Evolutionary conservation across 1,284 basidiomycete species (phyloP).

Genomic region (Somion occarium): DNA sequence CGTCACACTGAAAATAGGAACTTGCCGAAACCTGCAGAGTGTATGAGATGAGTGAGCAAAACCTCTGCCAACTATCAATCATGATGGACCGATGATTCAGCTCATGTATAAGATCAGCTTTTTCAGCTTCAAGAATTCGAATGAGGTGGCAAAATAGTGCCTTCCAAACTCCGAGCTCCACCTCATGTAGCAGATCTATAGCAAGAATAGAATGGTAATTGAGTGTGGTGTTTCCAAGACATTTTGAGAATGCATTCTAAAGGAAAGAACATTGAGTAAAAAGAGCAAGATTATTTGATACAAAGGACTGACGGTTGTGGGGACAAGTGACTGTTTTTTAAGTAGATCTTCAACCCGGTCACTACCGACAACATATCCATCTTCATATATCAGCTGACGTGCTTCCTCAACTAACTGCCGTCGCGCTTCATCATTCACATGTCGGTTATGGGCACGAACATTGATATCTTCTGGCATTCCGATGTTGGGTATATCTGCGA

Average conservation of each 20-base stretch:
- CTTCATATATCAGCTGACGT: background rate
- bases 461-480: background rate
- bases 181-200: conserved; percentile 24
- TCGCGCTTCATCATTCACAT: background rate
- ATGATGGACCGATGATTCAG: background rate
- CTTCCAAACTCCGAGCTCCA: conserved; percentile 25
- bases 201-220: conserved; percentile 17
- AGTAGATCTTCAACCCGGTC: background rate
- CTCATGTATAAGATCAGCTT: background rate
- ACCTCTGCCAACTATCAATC: background rate
- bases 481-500: background rate
- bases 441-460: background rate
- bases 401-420: background rate
- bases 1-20: conserved; percentile 1
- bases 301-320: background rate
- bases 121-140: conserved; percentile 17
- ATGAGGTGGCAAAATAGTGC: conserved; percentile 20
- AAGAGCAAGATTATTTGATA: no score
- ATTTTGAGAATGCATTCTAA: conserved; percentile 33
- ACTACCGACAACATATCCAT: background rate
- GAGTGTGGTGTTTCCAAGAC: conserved; percentile 8
- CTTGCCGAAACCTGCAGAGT: conserved; percentile 1
- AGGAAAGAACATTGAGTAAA: background rate
- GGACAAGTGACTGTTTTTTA: background rate
- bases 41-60: background rate